Evolutionary conservation across 2,329 filamentous ascomycete species (phyloP).

Genomic region (Nothopassalora personata): DNA sequence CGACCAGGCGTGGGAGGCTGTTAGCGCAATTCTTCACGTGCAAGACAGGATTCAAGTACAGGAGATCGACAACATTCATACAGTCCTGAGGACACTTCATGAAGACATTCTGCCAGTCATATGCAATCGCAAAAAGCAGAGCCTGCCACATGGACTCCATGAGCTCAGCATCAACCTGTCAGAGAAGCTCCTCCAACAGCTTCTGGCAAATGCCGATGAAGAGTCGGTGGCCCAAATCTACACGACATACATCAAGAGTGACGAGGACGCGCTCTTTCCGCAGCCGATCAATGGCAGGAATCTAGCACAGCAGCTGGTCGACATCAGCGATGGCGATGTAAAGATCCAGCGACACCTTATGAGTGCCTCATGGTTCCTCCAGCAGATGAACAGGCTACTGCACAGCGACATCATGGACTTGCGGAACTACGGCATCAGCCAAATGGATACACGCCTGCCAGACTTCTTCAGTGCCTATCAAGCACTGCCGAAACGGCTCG

Average conservation of each 20-base stretch:
- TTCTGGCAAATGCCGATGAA: slow-evolving; percentile 4
- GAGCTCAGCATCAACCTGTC: slow-evolving; percentile 8
- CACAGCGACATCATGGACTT: slow-evolving; percentile 86
- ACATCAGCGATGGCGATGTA: slow-evolving; percentile 14
- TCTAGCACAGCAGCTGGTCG: slow-evolving; percentile 6
- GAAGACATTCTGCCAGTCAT: slow-evolving; percentile 22
- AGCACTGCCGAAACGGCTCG: slow-evolving; percentile 13
- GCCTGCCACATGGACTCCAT: slow-evolving; percentile 26
- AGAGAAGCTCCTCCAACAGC: slow-evolving; percentile 2
- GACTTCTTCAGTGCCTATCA: slow-evolving; percentile 53
- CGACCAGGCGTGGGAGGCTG: slow-evolving; percentile 20
- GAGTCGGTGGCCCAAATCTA: slow-evolving; percentile 15
- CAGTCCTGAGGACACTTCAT: slow-evolving; percentile 21
- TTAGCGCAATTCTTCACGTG: slow-evolving; percentile 20
- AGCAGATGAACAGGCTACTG: slow-evolving; percentile 64
- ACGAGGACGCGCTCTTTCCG: slow-evolving; percentile 19
- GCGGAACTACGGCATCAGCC: slow-evolving; percentile 70
- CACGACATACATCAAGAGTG: slow-evolving; percentile 20
- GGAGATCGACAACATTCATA: background rate
- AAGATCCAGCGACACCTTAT: slow-evolving; percentile 44
- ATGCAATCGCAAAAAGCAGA: slow-evolving; percentile 27
- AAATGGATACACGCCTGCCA: slow-evolving; percentile 67
- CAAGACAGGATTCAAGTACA: background rate
- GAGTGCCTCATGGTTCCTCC: slow-evolving; percentile 63
- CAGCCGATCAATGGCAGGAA: slow-evolving; percentile 3